A percentile compares a stretch with the other conserved stretches of the same genome.
These are phyloP conservation scores for Pseudogymnoascus sp. DNA, from an alignment of 2,329 filamentous ascomycete genomes.

Conservation along the genomic window DNA sequence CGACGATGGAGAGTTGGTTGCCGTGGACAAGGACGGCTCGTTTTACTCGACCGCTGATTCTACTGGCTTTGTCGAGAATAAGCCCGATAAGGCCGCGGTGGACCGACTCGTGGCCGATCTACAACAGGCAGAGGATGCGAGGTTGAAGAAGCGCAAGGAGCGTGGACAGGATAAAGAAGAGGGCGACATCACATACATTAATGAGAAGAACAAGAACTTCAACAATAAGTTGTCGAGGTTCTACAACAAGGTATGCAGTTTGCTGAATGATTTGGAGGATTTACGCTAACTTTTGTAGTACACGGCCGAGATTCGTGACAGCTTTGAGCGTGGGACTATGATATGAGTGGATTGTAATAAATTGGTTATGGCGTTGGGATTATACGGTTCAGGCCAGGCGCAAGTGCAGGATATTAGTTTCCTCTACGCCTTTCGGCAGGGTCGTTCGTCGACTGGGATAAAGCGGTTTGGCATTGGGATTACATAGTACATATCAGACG, in stretches of 20 bases:
- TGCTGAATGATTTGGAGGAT: background rate
- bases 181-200: constrained; percentile 95
- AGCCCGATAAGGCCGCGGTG: constrained; percentile 77
- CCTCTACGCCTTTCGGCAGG: background rate
- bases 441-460: too few species aligned
- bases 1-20: constrained; percentile 88
- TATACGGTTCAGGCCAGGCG: background rate
- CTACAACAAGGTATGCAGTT: constrained; percentile 69
- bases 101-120: constrained; percentile 83
- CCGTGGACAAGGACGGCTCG: constrained; percentile 80
- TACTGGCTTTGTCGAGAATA: constrained; percentile 73
- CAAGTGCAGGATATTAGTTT: background rate
- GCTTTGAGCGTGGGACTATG: constrained; percentile 94
- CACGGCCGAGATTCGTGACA: constrained; percentile 91
- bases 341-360: constrained; percentile 48
- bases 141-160: constrained; percentile 79
- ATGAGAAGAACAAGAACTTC: constrained; percentile 99
- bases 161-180: constrained; percentile 73
- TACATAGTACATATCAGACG: too few species aligned
- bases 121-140: constrained; percentile 77
- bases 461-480: too few species aligned
- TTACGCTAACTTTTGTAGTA: constrained; percentile 46
- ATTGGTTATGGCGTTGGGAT: constrained; percentile 7
- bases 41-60: constrained; percentile 88
- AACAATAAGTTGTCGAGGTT: constrained; percentile 94